Conservation (phyloP, 192 early-diverging fungal species). For the Coemansia javaensis region DNA sequence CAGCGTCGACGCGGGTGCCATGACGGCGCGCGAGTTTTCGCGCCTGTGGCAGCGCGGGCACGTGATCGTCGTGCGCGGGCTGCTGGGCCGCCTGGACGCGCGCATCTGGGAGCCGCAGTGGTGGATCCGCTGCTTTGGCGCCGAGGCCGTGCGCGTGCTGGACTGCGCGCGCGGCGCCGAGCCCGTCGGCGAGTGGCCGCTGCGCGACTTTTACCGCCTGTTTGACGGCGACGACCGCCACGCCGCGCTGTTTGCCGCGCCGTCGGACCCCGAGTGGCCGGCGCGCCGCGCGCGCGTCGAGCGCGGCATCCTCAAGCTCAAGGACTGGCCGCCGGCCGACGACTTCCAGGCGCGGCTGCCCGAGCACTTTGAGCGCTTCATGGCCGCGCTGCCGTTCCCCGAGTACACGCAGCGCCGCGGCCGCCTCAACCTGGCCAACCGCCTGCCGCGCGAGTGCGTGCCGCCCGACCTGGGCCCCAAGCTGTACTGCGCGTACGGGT, state of each 20-base stretch:
- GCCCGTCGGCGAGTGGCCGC: constrained; percentile 12
- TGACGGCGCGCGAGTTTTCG: constrained; percentile 31
- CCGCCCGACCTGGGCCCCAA: constrained; percentile 73
- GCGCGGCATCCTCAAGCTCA: constrained; percentile 44
- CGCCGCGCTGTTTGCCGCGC: constrained; percentile 2
- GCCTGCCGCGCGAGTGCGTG: constrained; percentile 51
- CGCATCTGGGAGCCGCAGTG: constrained; percentile 28
- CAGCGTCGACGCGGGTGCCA: constrained; percentile 17
- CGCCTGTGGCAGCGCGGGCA: constrained; percentile 21
- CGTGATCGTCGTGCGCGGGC: constrained; percentile 27
- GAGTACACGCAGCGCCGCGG: constrained; percentile 56
- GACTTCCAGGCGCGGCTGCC: constrained; percentile 56
- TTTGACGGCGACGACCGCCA: constrained; percentile 45
- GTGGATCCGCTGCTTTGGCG: constrained; percentile 34
- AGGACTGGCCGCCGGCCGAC: constrained; percentile 64
- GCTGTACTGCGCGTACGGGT: constrained; percentile 70
- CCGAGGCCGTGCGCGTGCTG: constrained; percentile 48
- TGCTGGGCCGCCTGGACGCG: constrained; percentile 9
- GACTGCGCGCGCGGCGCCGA: constrained; percentile 42
- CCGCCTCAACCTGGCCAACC: constrained; percentile 54
- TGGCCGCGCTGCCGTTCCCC: constrained; percentile 53
- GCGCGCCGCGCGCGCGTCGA: constrained; percentile 9
- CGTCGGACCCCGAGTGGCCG: constrained; percentile 11
- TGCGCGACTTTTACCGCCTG: constrained; percentile 52
- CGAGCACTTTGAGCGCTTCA: constrained; percentile 52